These are phyloP conservation scores for Euphrasia confusa DNA, from an alignment of 257 asterid species.

Conservation along the genomic window DNA sequence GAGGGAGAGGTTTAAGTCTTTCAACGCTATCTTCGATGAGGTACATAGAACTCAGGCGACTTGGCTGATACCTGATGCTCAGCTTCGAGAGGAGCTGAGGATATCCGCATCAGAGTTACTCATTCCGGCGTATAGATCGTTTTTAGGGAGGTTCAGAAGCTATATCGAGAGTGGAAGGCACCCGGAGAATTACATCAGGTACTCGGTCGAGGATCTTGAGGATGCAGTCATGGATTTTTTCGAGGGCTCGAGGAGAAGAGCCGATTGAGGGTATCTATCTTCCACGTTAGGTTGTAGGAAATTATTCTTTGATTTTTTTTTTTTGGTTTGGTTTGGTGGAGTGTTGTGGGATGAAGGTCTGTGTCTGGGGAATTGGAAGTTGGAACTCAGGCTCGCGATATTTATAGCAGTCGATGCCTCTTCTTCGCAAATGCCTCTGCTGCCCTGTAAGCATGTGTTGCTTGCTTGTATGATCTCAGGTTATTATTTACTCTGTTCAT, in stretches of 20 bases:
- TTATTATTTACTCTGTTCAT: not conserved
- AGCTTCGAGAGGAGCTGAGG: slow-evolving; percentile 83
- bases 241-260: too few relatives aligned
- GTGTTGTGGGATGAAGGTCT: not conserved
- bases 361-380: not conserved
- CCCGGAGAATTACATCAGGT: too few relatives aligned
- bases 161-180: too few relatives aligned
- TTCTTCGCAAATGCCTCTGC: slow-evolving; percentile 1
- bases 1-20: slow-evolving; percentile 76
- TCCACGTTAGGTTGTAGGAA: not conserved
- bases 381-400: not conserved
- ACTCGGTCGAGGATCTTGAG: too few relatives aligned
- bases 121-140: slow-evolving; percentile 18
- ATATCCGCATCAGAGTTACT: slow-evolving; percentile 66
- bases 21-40: slow-evolving; percentile 84
- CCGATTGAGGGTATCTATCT: not conserved
- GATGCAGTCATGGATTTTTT: too few relatives aligned
- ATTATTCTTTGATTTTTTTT: not conserved
- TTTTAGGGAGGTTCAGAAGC: too few relatives aligned
- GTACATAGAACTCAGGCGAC: slow-evolving; percentile 80
- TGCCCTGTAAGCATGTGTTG: slow-evolving; percentile 4
- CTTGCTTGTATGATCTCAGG: not conserved
- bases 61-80: slow-evolving; percentile 73
- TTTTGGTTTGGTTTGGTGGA: not conserved
- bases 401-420: not conserved